Percentiles rank a stretch among this genome's conserved stretches.
Conservation (phyloP, 2,329 filamentous ascomycete genomes). For the Mariannaea elegans region DNA sequence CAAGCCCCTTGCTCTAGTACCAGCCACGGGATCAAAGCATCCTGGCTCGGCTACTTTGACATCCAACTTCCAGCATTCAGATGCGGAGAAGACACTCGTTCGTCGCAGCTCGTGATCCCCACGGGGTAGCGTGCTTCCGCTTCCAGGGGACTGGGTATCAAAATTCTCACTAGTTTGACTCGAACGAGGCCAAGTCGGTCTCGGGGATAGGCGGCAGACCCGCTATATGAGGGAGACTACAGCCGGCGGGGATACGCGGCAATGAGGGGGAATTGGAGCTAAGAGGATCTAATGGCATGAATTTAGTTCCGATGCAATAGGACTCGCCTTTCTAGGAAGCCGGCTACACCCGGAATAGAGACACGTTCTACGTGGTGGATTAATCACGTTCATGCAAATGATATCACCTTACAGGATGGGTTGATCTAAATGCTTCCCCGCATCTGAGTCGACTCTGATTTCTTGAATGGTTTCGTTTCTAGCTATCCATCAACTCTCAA, state of each 20-base stretch:
- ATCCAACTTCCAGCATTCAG: not conserved
- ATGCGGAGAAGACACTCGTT: constrained; percentile 9
- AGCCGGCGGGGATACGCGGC: constrained; percentile 17
- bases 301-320: constrained; percentile 4
- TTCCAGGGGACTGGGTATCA: not conserved
- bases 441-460: too few relatives aligned
- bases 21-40: constrained; percentile 6
- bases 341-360: too few relatives aligned
- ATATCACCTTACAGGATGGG: not conserved
- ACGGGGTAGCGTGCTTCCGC: constrained; percentile 11
- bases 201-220: constrained; percentile 23
- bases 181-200: not conserved
- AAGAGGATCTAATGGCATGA: not conserved
- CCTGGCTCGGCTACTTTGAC: not conserved
- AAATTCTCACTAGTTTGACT: not conserved
- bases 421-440: not conserved
- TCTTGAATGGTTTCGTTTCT: too few relatives aligned
- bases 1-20: not conserved
- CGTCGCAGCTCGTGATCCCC: constrained; percentile 4
- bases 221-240: not conserved
- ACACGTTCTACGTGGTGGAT: too few relatives aligned
- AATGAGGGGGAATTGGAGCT: too few relatives aligned
- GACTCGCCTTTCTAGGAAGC: too few relatives aligned
- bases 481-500: not conserved
- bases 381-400: too few relatives aligned